Conservation (phyloP, 2,329 filamentous ascomycete genomes). For the Cadophora luteo-olivacea region DNA sequence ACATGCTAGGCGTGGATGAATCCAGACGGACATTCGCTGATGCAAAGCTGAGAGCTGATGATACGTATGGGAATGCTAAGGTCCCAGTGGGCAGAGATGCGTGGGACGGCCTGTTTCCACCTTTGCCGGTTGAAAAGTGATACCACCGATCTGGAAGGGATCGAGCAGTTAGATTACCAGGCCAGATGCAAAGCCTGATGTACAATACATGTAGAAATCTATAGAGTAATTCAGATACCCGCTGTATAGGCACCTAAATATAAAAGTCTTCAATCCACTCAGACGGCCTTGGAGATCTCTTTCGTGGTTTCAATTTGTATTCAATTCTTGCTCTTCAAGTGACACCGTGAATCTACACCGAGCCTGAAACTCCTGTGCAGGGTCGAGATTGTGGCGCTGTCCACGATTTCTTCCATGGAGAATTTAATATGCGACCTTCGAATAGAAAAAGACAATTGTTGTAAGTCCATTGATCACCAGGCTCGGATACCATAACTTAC, state of each 20-base stretch:
- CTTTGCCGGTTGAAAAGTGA: conserved; percentile 51
- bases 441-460: no score
- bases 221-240: conserved; percentile 8
- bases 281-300: no score
- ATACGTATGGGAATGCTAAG: conserved; percentile 64
- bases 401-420: no score
- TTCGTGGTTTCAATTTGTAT: no score
- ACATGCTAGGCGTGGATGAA: conserved; percentile 74
- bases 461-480: not conserved
- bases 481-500: not conserved
- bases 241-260: not conserved
- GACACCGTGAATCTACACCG: no score
- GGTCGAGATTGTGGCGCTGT: no score
- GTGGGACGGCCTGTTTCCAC: conserved; percentile 59
- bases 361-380: no score
- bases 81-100: conserved; percentile 46
- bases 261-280: not conserved
- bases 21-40: conserved; percentile 67
- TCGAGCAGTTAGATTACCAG: not conserved
- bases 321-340: no score
- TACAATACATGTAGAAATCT: conserved; percentile 2
- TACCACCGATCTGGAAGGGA: not conserved
- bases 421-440: no score
- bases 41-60: conserved; percentile 69
- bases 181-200: not conserved